Base-by-base conservation (phyloP, 345 rosid genomes). In the Pugionium cornutum region DNA sequence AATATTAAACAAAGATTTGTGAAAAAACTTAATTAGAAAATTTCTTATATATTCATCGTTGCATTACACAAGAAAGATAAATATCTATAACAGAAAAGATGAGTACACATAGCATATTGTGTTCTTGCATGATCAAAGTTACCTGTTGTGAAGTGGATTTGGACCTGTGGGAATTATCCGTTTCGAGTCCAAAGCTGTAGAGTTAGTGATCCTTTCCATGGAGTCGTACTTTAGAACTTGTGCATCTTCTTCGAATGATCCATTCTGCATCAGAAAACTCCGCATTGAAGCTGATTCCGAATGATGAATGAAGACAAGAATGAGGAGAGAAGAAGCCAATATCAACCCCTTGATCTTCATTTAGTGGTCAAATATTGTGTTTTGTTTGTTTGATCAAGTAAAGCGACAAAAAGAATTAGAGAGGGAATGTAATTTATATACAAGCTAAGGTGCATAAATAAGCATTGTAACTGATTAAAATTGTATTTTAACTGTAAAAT, bases 91-190 rank as follows among this genome's bases (percentile, higher is more conserved):
- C 25, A 27, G 26, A 6, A 11, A 9, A 73, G 61, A 57, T 47
- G 11, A 11, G 59, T 53, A 53, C 36, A 26, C 41, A 59, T 59
- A 58, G 18, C 66, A 58, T 44, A 34, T 66, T 11, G 52, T 58
- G 55, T 36, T 51, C 66, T 58, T 51, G 30, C 29, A 9, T 32
- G 28, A 9, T 18, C 52, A 36, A 52, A 73, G 62, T 64, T 59
- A 73, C 72, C 67, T 73, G 32, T 73, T 73, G 45, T 73, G 76
- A 9, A 73, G 67, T 31, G 76, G 76, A 59, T 73, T 73, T 59
- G 76, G 76, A 43, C 76, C 76, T 0, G 76, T 73, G 62, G 67
- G 67, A 59, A 73, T 73, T 33, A 73, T 53, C 7, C 76, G n/a
- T 66, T 59, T 54, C 2, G 67, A 73, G 9, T 58, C 72, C 45